Base-by-base conservation (phyloP, 2,329 filamentous ascomycete genomes). In the Teratosphaeriaceae sp. region DNA sequence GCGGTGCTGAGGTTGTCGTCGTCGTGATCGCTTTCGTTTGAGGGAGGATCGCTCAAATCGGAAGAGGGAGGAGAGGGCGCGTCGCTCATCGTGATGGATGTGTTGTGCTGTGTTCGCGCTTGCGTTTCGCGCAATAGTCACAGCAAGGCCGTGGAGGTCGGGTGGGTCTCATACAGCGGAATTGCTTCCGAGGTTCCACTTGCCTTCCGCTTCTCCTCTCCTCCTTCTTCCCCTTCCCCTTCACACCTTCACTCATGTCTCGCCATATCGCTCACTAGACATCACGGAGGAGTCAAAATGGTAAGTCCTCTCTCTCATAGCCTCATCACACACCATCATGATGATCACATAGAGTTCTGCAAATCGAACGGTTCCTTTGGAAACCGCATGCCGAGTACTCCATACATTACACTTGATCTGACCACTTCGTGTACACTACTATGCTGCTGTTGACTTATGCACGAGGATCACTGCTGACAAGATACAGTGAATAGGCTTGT, bases 1-100 rank as follows among this genome's bases (percentile, higher is more conserved):
- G 71, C 67, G 48, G 67, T 70, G 64, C 71, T 76, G 62, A 70
- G 57, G 43, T 66, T 67, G 53, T 71, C 70, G 60, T 72, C 71
- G 60, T 82, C 58, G 53, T 75, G 76, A 53, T 79, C 79, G 59
- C 78, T 75, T 36, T 46, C 43, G 52, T 80, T 79, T 36, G 77
- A 80, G 50, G 74, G 76, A 50, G 81, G 74, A 48, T 78, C 78
- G 39, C 80, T 84, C 54, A 85, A 75, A 29, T 63, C 60, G 30
- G 79, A 77, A 24, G 79, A 82, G 41, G 69, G 75, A 11, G 78
- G 76, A 9, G 77, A 80, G 59, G 79, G 16, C 20, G 29, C 22
- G 60, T 79, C 70, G 40, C 68, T 55, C 58, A 61, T 61, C 38
- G 12, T 51, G 47, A 8, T 27, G 24, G 24, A 13, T 27, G 8